These are phyloP conservation scores for Paramyrothecium sp. DNA, from an alignment of 2,329 filamentous ascomycete genomes.

Conservation along the genomic window DNA sequence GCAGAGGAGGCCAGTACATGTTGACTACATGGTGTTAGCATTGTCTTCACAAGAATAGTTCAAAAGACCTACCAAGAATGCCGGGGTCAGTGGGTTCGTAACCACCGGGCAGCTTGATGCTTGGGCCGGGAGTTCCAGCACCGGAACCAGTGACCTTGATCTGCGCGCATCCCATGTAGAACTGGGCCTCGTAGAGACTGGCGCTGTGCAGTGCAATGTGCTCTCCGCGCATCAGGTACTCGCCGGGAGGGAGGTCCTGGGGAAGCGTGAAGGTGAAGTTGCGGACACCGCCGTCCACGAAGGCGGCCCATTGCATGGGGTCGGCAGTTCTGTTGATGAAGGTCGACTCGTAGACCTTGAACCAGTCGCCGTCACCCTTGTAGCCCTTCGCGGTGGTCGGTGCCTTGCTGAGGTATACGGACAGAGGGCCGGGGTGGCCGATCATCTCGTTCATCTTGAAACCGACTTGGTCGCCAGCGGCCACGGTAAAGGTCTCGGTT, in stretches of 20 bases:
- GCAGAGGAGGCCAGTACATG: no score
- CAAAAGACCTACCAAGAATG: no score
- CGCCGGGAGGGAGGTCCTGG: neutral
- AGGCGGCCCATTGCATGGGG: neutral
- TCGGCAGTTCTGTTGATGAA: neutral
- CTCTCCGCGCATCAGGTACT: neutral
- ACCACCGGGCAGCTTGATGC: neutral
- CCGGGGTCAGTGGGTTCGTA: neutral
- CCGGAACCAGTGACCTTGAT: neutral
- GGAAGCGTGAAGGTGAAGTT: neutral
- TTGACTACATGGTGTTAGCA: no score
- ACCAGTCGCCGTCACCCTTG: neutral
- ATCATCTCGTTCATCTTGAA: constrained; percentile 1
- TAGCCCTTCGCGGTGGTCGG: neutral
- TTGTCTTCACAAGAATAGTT: no score
- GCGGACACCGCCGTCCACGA: no score
- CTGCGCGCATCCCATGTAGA: neutral
- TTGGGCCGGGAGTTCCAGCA: neutral
- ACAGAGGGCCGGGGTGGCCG: neutral
- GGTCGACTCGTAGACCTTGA: neutral
- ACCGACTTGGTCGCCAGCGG: neutral
- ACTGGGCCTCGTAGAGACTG: neutral
- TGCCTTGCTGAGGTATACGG: neutral
- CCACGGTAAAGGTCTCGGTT: neutral
- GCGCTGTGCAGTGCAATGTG: neutral